Evolutionary conservation across 208 protist species (phyloP).

Genomic region (Perkinsela sp.): DNA sequence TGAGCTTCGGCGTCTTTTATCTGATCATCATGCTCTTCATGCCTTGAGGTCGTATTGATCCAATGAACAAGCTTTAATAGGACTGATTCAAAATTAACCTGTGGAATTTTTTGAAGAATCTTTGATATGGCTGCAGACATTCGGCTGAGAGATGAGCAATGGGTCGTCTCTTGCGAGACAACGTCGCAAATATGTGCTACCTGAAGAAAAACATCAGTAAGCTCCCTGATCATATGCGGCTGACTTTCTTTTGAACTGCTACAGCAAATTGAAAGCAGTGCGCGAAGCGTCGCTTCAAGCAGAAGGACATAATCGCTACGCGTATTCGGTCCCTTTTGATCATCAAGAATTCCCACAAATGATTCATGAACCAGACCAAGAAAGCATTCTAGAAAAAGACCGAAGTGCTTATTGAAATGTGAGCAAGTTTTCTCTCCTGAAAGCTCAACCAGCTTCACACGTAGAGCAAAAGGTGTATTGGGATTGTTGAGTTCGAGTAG

Average conservation of each 20-base stretch:
- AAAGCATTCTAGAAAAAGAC: too few relatives aligned
- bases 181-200: neutral
- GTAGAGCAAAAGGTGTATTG: too few relatives aligned
- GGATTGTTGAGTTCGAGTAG: too few relatives aligned
- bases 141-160: neutral
- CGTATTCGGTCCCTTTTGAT: too few relatives aligned
- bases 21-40: neutral
- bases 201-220: neutral
- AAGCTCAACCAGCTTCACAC: too few relatives aligned
- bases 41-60: neutral
- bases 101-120: neutral
- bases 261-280: neutral
- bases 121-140: neutral
- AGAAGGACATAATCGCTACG: too few relatives aligned
- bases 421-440: too few relatives aligned
- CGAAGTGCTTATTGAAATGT: too few relatives aligned
- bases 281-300: neutral
- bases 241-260: neutral
- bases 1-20: neutral
- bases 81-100: neutral
- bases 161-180: neutral
- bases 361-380: too few relatives aligned
- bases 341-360: too few relatives aligned
- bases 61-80: neutral
- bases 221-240: neutral